Percentiles rank a stretch among this genome's conserved stretches.
phyloP scores from a whole-genome alignment of 2,329 filamentous ascomycete species.

The Calonectria ilicicola region DNA sequence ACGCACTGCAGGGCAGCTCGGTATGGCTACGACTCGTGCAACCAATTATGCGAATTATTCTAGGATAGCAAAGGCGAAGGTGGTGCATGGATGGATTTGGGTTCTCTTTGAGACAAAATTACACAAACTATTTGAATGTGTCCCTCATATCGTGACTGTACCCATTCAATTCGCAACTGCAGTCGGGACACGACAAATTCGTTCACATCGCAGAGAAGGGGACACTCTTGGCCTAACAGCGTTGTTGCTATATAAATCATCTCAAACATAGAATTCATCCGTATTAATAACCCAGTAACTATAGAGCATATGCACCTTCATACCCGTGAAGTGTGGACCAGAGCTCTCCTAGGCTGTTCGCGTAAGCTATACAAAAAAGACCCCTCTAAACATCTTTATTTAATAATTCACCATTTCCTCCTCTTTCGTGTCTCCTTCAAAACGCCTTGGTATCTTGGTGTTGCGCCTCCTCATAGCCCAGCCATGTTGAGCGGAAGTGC shows the following conservation, averaged over 20 bases:
- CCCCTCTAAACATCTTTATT: conserved; percentile 39
- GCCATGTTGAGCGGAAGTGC: conserved; percentile 49
- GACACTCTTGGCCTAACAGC: not conserved
- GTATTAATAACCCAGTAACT: conserved; percentile 56
- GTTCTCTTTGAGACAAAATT: conserved; percentile 26
- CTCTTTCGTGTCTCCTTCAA: not conserved
- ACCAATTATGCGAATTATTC: conserved; percentile 33
- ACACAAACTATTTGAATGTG: conserved; percentile 34
- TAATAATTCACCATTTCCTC: conserved; percentile 22
- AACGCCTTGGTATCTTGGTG: not conserved
- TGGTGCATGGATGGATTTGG: conserved; percentile 36
- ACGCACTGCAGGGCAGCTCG: conserved; percentile 3
- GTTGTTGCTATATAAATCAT: not conserved
- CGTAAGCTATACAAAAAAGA: conserved; percentile 30
- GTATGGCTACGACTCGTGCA: conserved; percentile 12
- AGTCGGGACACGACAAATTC: not conserved
- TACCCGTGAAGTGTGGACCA: conserved; percentile 45
- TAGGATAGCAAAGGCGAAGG: conserved; percentile 45
- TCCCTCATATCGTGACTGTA: conserved; percentile 24
- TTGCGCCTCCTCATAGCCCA: conserved; percentile 28
- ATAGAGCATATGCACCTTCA: conserved; percentile 61
- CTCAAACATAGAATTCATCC: conserved; percentile 21
- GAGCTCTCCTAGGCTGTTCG: conserved; percentile 43
- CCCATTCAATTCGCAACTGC: not conserved
- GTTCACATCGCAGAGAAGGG: not conserved